These are phyloP conservation scores for Maudiozyma barnettii DNA, from an alignment of 805 yeast genomes.

Conservation along the genomic window DNA sequence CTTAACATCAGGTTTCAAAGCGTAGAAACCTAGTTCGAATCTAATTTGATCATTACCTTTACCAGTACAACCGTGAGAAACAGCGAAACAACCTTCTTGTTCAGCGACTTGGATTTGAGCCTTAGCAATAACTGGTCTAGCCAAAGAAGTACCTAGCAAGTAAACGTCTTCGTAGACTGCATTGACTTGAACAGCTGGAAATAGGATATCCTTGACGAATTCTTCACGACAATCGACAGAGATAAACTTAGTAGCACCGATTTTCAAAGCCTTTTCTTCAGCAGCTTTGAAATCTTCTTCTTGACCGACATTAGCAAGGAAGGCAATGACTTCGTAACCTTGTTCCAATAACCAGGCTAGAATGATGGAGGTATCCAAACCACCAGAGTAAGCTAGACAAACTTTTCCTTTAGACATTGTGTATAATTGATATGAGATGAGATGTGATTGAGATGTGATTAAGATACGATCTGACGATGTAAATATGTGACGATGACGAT, in stretches of 20 bases:
- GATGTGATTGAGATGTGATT: neutral
- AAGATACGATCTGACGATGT: no score
- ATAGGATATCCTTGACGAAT: slow-evolving; percentile 82
- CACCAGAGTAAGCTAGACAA: slow-evolving; percentile 98
- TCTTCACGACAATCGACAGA: slow-evolving; percentile 91
- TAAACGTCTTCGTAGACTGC: slow-evolving; percentile 98
- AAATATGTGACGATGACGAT: no score
- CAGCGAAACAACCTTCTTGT: slow-evolving; percentile 96
- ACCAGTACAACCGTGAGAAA: slow-evolving; percentile 98
- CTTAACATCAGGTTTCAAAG: slow-evolving; percentile 91
- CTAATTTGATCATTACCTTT: slow-evolving; percentile 99
- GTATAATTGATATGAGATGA: neutral
- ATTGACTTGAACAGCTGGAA: slow-evolving; percentile 95
- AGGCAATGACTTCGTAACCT: slow-evolving; percentile 97
- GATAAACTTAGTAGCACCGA: slow-evolving; percentile 95
- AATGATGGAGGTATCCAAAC: slow-evolving; percentile 95
- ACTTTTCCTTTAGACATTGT: slow-evolving; percentile 95
- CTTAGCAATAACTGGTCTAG: slow-evolving; percentile 97
- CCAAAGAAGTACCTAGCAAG: slow-evolving; percentile 92
- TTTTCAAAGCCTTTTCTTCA: slow-evolving; percentile 86
- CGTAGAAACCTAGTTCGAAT: slow-evolving; percentile 94
- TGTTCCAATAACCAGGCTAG: slow-evolving; percentile 96
- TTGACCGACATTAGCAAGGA: slow-evolving; percentile 97
- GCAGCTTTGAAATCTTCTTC: slow-evolving; percentile 99
- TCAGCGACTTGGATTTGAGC: slow-evolving; percentile 97